These are phyloP conservation scores for Amanita subjunquillea DNA, from an alignment of 768 basidiomycete species.

Conservation along the genomic window DNA sequence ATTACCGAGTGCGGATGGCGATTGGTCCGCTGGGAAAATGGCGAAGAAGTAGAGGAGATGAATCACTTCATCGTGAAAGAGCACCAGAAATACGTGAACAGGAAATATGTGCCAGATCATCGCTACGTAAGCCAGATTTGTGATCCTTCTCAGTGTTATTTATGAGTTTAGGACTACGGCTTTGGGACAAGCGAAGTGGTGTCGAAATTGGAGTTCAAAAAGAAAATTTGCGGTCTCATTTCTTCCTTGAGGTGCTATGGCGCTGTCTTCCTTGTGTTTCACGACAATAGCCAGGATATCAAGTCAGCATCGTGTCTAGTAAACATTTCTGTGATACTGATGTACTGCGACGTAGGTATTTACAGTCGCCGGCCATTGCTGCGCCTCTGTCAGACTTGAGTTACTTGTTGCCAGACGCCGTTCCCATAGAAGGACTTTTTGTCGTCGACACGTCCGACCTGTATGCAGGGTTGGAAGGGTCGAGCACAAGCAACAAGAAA, in stretches of 20 bases:
- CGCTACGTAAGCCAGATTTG: slow-evolving; percentile 33
- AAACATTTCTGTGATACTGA: slow-evolving; percentile 7
- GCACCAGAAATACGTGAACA: slow-evolving; percentile 44
- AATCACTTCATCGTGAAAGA: slow-evolving; percentile 63
- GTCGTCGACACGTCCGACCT: slow-evolving; percentile 67
- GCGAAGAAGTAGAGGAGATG: slow-evolving; percentile 31
- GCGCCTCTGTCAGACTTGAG: slow-evolving; percentile 42
- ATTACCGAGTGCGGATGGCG: slow-evolving; percentile 85
- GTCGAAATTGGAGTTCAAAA: slow-evolving; percentile 38
- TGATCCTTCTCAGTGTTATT: too few relatives aligned
- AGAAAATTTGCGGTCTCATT: slow-evolving; percentile 38
- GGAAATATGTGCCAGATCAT: slow-evolving; percentile 52
- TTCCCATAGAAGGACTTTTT: slow-evolving; percentile 44
- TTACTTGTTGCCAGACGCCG: slow-evolving; percentile 46
- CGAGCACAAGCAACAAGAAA: slow-evolving; percentile 37
- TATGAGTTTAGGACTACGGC: slow-evolving; percentile 39
- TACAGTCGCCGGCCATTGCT: slow-evolving; percentile 37
- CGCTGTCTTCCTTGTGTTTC: slow-evolving; percentile 72
- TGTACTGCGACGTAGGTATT: slow-evolving; percentile 29
- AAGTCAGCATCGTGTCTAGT: slow-evolving; percentile 31
- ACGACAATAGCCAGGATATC: slow-evolving; percentile 69
- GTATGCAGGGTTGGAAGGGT: slow-evolving; percentile 66
- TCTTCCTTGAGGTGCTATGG: slow-evolving; percentile 28
- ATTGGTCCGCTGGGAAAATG: slow-evolving; percentile 44
- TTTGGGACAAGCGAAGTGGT: slow-evolving; percentile 57